A percentile compares a stretch with the other conserved stretches of the same genome.
Evolutionary conservation across 2,329 filamentous ascomycete species (phyloP).

Genomic region (Didymella glomerata): DNA sequence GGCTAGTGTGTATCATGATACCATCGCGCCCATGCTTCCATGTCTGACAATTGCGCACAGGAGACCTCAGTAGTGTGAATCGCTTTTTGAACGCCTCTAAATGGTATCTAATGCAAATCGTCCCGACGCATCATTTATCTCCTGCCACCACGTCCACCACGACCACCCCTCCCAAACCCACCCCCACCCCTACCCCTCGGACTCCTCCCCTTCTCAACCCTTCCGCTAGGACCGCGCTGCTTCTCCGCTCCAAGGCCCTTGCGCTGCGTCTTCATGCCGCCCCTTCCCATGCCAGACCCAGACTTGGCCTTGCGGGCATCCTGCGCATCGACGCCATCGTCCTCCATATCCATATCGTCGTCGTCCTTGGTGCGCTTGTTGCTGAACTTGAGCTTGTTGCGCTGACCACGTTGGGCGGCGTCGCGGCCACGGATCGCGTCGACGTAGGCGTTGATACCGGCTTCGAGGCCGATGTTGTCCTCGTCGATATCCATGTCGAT

Average conservation of each 20-base stretch:
- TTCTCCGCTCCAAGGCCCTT: slow-evolving; percentile 51
- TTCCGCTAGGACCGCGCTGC: slow-evolving; percentile 36
- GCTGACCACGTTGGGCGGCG: slow-evolving; percentile 65
- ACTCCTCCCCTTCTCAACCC: slow-evolving; percentile 32
- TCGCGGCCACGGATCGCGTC: slow-evolving; percentile 68
- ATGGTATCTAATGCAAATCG: slow-evolving; percentile 23
- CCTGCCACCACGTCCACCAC: slow-evolving; percentile 7
- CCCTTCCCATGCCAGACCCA: slow-evolving; percentile 42
- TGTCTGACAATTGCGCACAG: no score
- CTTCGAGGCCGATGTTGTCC: slow-evolving; percentile 53
- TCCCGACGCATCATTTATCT: slow-evolving; percentile 15
- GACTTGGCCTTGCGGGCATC: slow-evolving; percentile 50
- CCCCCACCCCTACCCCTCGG: slow-evolving; percentile 27
- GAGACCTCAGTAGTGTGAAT: not conserved
- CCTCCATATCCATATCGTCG: slow-evolving; percentile 59
- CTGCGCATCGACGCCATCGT: slow-evolving; percentile 48
- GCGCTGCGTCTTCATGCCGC: slow-evolving; percentile 39
- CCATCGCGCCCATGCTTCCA: no score
- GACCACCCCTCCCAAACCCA: slow-evolving; percentile 16
- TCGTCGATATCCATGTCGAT: slow-evolving; percentile 69
- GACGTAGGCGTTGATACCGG: slow-evolving; percentile 68
- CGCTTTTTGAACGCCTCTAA: slow-evolving; percentile 19
- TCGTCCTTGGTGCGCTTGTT: slow-evolving; percentile 57
- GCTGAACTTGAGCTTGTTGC: slow-evolving; percentile 68
- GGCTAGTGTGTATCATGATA: no score